Conservation (phyloP, 2,329 filamentous ascomycete genomes). For the Lanzia echinophila region DNA sequence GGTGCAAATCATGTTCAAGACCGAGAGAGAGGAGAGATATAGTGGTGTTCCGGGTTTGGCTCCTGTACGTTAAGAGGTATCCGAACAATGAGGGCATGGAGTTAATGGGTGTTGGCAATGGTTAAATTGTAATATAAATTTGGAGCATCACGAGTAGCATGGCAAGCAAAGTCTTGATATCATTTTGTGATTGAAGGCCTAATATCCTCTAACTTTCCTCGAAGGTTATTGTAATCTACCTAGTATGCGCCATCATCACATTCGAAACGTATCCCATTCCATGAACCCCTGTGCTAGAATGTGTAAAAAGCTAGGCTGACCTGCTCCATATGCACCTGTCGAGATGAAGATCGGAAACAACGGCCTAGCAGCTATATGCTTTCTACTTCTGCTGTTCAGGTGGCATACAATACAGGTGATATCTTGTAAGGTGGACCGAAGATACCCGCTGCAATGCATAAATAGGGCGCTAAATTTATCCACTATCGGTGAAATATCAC, state of each 20-base stretch:
- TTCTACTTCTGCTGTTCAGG: conserved; percentile 4
- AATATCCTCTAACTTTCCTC: neutral
- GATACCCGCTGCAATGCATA: neutral
- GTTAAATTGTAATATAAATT: conserved; percentile 7
- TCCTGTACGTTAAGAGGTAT: conserved; percentile 19
- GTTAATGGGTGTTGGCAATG: conserved; percentile 8
- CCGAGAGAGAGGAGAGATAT: conserved; percentile 89
- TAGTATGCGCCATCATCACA: conserved; percentile 7
- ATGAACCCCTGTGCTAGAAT: conserved; percentile 7
- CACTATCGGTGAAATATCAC: conserved; percentile 1
- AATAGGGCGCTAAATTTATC: neutral
- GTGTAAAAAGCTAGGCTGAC: conserved; percentile 2
- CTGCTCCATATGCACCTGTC: conserved; percentile 5
- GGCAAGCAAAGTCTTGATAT: neutral
- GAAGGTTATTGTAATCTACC: conserved; percentile 3
- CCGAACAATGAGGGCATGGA: neutral
- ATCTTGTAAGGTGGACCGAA: conserved; percentile 3
- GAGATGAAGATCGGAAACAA: conserved; percentile 1
- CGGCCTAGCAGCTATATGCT: neutral
- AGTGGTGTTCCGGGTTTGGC: conserved; percentile 57
- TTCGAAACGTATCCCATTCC: conserved; percentile 2
- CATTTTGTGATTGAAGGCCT: conserved; percentile 1
- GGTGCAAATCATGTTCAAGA: conserved; percentile 97
- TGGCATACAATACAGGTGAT: conserved; percentile 2
- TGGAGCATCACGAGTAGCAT: neutral